Conservation (phyloP, 148 eudicot species). For the Cornus kousa region DNA sequence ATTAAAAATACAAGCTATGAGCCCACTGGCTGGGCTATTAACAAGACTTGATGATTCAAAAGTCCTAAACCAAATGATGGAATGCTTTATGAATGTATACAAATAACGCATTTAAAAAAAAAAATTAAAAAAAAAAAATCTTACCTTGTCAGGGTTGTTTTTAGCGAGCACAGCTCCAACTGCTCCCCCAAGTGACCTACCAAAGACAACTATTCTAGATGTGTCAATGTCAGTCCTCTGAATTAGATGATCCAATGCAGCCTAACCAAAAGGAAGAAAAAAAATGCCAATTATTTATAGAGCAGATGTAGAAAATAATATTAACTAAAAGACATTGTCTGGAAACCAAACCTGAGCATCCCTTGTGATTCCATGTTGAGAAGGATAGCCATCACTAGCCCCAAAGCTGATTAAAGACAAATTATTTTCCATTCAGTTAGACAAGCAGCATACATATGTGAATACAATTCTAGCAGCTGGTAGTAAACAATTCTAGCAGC, state of each 20-base stretch:
- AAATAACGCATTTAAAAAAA: too few species aligned
- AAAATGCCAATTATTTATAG: slow-evolving; percentile 3
- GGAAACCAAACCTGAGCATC: slow-evolving; percentile 79
- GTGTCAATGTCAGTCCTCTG: slow-evolving; percentile 93
- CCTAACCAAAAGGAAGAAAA: slow-evolving; percentile 42
- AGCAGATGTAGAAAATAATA: not conserved
- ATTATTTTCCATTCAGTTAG: slow-evolving; percentile 3
- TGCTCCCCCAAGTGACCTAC: slow-evolving; percentile 98
- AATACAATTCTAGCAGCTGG: not conserved
- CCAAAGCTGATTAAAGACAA: slow-evolving; percentile 60
- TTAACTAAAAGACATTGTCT: not conserved
- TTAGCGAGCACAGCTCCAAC: slow-evolving; percentile 80
- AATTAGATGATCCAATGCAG: slow-evolving; percentile 87
- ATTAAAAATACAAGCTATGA: too few species aligned
- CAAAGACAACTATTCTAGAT: slow-evolving; percentile 84
- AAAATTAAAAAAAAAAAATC: not conserved
- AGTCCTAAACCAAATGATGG: not conserved
- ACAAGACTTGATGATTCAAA: not conserved
- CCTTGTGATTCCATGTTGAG: slow-evolving; percentile 86
- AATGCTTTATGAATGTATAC: not conserved
- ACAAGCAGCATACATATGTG: slow-evolving; percentile 5
- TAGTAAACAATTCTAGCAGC: not conserved
- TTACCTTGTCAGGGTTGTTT: slow-evolving; percentile 91
- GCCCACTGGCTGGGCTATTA: too few species aligned
- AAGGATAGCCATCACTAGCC: slow-evolving; percentile 94